phyloP scores from a whole-genome alignment of 495 filamentous ascomycete species.

The Penicillium lagena region DNA sequence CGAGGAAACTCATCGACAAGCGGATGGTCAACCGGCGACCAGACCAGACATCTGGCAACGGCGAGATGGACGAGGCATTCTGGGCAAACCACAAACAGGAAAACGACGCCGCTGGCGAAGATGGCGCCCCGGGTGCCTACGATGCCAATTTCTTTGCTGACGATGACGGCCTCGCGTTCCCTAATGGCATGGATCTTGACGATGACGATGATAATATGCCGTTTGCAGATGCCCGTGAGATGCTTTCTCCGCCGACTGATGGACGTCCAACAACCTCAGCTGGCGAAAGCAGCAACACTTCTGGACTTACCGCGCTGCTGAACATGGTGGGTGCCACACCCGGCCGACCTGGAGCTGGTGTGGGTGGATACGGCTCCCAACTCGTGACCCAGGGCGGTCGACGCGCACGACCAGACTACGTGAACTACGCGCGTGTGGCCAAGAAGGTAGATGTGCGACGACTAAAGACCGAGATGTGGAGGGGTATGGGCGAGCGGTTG shows the following conservation, averaged over 20 bases:
- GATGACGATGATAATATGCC: constrained; percentile 76
- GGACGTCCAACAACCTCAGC: constrained; percentile 28
- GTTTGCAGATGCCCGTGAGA: constrained; percentile 89
- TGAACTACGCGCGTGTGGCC: constrained; percentile 90
- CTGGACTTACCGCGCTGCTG: constrained; percentile 34
- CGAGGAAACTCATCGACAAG: constrained; percentile 40
- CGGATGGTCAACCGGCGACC: constrained; percentile 34
- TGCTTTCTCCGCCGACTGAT: constrained; percentile 69
- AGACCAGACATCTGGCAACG: constrained; percentile 48
- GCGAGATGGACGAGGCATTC: constrained; percentile 88
- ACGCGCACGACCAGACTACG: constrained; percentile 82
- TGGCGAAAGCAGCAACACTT: constrained; percentile 26
- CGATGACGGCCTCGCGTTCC: constrained; percentile 79
- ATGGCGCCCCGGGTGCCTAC: constrained; percentile 61
- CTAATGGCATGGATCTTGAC: constrained; percentile 54
- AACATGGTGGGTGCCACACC: constrained; percentile 42
- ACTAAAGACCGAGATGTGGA: constrained; percentile 96
- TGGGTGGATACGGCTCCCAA: constrained; percentile 73
- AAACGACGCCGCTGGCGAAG: constrained; percentile 44
- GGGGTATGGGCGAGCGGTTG: constrained; percentile 59
- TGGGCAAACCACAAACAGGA: constrained; percentile 76
- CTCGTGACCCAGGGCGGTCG: constrained; percentile 81
- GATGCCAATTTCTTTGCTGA: constrained; percentile 98
- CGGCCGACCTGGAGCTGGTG: constrained; percentile 30
- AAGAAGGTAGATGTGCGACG: constrained; percentile 98